phyloP scores from a whole-genome alignment of 2,329 filamentous ascomycete genomes.

The Apiospora marii region DNA sequence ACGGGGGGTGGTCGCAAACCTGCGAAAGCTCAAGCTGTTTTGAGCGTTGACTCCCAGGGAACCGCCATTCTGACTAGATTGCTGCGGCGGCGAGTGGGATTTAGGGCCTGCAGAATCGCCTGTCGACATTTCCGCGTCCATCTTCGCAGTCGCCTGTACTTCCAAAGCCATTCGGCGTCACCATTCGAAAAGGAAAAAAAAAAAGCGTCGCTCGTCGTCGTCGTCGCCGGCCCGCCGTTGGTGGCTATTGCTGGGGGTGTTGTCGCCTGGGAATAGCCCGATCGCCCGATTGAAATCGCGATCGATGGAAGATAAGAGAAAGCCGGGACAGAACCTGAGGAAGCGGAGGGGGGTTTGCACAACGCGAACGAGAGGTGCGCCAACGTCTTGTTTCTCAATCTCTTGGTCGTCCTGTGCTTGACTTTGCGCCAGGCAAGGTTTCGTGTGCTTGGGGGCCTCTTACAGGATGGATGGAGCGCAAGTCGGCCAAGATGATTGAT shows the following conservation, averaged over 20 bases:
- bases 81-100: constrained; percentile 23
- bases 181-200: neutral
- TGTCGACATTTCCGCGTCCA: constrained; percentile 17
- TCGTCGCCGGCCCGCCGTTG: constrained; percentile 17
- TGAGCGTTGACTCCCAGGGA: constrained; percentile 11
- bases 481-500: constrained; percentile 16
- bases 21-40: constrained; percentile 24
- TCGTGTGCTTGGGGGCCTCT: constrained; percentile 20
- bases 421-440: constrained; percentile 21
- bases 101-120: constrained; percentile 17
- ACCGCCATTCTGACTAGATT: constrained; percentile 2
- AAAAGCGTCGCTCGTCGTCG: neutral
- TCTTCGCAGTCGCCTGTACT: constrained; percentile 19
- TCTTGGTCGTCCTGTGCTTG: constrained; percentile 14
- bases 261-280: neutral
- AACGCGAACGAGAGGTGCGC: constrained; percentile 9
- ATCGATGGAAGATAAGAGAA: constrained; percentile 11
- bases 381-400: constrained; percentile 6
- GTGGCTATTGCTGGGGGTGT: neutral
- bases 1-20: constrained; percentile 20
- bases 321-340: neutral
- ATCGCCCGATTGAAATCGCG: constrained; percentile 16
- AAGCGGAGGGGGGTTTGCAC: constrained; percentile 10
- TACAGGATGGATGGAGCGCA: constrained; percentile 8
- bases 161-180: constrained; percentile 12